phyloP scores from a whole-genome alignment of 2,329 filamentous ascomycete genomes.

The Sclerotinia sclerotiorum region DNA sequence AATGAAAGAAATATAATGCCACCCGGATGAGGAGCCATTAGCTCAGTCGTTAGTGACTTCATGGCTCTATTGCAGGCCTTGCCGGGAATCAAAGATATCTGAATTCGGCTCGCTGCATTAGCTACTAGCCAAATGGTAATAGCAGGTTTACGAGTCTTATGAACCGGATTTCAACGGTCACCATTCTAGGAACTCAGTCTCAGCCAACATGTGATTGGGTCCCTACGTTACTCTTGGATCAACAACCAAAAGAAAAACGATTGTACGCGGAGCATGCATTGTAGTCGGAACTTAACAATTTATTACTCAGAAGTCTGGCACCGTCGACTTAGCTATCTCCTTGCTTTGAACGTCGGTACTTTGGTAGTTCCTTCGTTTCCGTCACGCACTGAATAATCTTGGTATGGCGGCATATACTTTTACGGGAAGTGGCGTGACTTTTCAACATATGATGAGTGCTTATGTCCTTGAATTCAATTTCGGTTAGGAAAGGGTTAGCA shows the following conservation, averaged over 20 bases:
- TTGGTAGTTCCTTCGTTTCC: constrained; percentile 33
- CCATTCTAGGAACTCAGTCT: constrained; percentile 42
- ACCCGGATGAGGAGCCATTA: constrained; percentile 30
- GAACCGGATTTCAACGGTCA: constrained; percentile 46
- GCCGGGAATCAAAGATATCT: constrained; percentile 30
- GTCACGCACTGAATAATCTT: constrained; percentile 37
- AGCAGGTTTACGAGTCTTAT: constrained; percentile 51
- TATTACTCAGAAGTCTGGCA: constrained; percentile 29
- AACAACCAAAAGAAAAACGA: constrained; percentile 26
- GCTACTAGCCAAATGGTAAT: constrained; percentile 46
- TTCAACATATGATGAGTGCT: constrained; percentile 44
- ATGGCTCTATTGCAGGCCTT: constrained; percentile 33
- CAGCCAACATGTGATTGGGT: constrained; percentile 32
- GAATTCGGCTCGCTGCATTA: constrained; percentile 31
- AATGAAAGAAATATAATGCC: constrained; percentile 29
- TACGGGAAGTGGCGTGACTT: constrained; percentile 41
- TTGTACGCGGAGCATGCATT: constrained; percentile 30
- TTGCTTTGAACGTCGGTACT: constrained; percentile 34
- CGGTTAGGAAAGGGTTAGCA: background rate
- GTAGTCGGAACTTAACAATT: constrained; percentile 34
- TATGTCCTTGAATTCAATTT: constrained; percentile 45
- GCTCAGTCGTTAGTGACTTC: constrained; percentile 24
- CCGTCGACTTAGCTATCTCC: constrained; percentile 29
- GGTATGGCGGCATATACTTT: constrained; percentile 41
- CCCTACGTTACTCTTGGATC: constrained; percentile 31